Conservation (phyloP, 225 moss, liverwort and hornwort species). For the Sphagnum tenellum region DNA sequence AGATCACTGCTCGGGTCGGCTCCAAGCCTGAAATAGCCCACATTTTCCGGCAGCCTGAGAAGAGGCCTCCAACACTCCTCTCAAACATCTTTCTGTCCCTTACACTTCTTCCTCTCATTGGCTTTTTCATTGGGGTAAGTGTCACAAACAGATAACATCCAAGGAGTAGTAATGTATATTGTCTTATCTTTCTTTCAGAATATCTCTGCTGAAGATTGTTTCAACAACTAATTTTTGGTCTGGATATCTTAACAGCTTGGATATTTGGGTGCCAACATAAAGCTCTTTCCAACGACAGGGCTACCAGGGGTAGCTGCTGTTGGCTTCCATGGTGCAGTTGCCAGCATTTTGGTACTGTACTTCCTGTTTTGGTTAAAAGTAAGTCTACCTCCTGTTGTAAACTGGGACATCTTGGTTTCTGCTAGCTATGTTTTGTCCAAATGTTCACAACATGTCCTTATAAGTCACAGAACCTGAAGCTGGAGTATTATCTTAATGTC, state of each 20-base stretch:
- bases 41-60: constrained; percentile 87
- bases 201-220: too few relatives aligned
- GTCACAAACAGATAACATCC: neutral
- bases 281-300: constrained; percentile 60
- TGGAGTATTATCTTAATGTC: too few relatives aligned
- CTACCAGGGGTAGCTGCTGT: constrained; percentile 49
- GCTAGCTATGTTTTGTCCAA: too few relatives aligned
- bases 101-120: constrained; percentile 68
- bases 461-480: too few relatives aligned
- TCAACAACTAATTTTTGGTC: too few relatives aligned
- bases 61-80: constrained; percentile 59
- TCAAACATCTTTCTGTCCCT: constrained; percentile 62
- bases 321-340: constrained; percentile 74
- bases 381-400: neutral
- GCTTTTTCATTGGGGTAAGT: constrained; percentile 60
- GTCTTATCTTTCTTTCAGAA: too few relatives aligned
- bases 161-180: too few relatives aligned
- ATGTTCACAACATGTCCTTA: too few relatives aligned
- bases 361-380: constrained; percentile 86
- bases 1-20: constrained; percentile 30
- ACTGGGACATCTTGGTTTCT: too few relatives aligned
- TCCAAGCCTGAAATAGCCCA: constrained; percentile 74
- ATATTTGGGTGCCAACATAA: constrained; percentile 61
- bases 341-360: constrained; percentile 61
- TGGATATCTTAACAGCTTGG: constrained; percentile 22